Evolutionary conservation across 805 yeast species (phyloP).

Genomic region (Wickerhamomyces strasburgensis): DNA sequence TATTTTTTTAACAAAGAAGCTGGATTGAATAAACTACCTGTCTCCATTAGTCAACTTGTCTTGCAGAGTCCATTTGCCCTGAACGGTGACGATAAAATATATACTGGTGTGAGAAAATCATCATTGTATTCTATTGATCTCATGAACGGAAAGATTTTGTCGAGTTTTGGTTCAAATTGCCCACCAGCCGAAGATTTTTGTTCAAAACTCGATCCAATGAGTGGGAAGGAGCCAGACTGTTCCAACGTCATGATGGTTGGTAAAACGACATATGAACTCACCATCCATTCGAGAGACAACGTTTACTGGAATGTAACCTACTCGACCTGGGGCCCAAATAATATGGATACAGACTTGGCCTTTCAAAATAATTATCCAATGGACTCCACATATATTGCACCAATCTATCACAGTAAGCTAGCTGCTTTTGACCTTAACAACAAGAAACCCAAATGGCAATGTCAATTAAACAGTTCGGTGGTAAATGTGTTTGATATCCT

Average conservation of each 20-base stretch:
- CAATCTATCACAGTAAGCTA: conserved; percentile 75
- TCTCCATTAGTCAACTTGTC: conserved; percentile 72
- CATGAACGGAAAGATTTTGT: conserved; percentile 65
- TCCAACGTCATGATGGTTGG: conserved; percentile 53
- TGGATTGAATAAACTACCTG: conserved; percentile 80
- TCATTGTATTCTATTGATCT: conserved; percentile 72
- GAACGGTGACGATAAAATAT: conserved; percentile 65
- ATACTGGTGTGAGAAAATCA: conserved; percentile 79
- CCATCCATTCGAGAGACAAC: conserved; percentile 70
- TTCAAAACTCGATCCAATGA: conserved; percentile 4
- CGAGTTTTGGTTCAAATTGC: conserved; percentile 54
- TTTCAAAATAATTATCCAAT: conserved; percentile 48
- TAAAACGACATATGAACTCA: conserved; percentile 63
- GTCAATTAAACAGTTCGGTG: conserved; percentile 64
- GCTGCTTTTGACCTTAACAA: conserved; percentile 66
- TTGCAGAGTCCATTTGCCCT: conserved; percentile 81
- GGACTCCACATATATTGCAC: conserved; percentile 76
- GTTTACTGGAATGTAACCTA: conserved; percentile 82
- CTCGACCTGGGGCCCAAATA: conserved; percentile 89
- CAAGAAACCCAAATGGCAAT: conserved; percentile 78
- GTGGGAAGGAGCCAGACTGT: conserved; percentile 16
- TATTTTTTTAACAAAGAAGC: conserved; percentile 69
- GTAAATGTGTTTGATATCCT: conserved; percentile 77
- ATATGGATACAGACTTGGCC: conserved; percentile 54
- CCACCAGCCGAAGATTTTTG: conserved; percentile 5